Conservation (phyloP, 306 rosid species). For the Pterocarpus santalinus region DNA sequence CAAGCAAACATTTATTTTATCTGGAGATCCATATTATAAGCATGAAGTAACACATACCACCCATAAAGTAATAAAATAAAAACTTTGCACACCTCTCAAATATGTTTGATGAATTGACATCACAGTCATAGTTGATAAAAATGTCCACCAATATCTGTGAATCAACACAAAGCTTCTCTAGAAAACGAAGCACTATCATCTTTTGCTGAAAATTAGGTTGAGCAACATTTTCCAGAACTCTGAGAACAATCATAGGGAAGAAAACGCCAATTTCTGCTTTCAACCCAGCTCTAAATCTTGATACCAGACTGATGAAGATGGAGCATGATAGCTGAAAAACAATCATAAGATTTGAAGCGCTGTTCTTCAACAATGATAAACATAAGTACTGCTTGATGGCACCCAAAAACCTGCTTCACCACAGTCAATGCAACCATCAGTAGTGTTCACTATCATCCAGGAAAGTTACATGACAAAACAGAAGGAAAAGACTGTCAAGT, state of each 20-base stretch:
- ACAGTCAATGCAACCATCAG: slow-evolving; percentile 54
- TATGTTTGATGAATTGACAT: slow-evolving; percentile 99
- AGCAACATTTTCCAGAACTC: slow-evolving; percentile 97
- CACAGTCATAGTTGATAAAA: slow-evolving; percentile 96
- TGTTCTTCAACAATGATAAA: slow-evolving; percentile 94
- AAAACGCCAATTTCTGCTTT: slow-evolving; percentile 99
- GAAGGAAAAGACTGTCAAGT: slow-evolving; percentile 29
- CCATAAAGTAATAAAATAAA: slow-evolving; percentile 37
- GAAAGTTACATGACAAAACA: slow-evolving; percentile 32
- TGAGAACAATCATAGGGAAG: slow-evolving; percentile 98
- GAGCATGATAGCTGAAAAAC: slow-evolving; percentile 98
- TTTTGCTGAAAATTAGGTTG: slow-evolving; percentile 99
- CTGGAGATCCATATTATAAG: slow-evolving; percentile 40
- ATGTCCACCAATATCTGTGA: slow-evolving; percentile 98
- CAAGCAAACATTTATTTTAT: slow-evolving; percentile 33
- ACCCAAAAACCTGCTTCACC: slow-evolving; percentile 91
- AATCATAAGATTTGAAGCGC: slow-evolving; percentile 95
- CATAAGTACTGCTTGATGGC: slow-evolving; percentile 99
- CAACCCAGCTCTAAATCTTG: slow-evolving; percentile 98
- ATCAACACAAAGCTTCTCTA: slow-evolving; percentile 93
- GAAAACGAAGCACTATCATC: slow-evolving; percentile 98
- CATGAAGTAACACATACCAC: slow-evolving; percentile 17
- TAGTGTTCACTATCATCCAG: slow-evolving; percentile 34
- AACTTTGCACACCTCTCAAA: slow-evolving; percentile 84
- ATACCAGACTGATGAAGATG: slow-evolving; percentile 95